These are phyloP conservation scores for Xylaria sp. DNA, from an alignment of 2,329 filamentous ascomycete genomes.

Conservation along the genomic window DNA sequence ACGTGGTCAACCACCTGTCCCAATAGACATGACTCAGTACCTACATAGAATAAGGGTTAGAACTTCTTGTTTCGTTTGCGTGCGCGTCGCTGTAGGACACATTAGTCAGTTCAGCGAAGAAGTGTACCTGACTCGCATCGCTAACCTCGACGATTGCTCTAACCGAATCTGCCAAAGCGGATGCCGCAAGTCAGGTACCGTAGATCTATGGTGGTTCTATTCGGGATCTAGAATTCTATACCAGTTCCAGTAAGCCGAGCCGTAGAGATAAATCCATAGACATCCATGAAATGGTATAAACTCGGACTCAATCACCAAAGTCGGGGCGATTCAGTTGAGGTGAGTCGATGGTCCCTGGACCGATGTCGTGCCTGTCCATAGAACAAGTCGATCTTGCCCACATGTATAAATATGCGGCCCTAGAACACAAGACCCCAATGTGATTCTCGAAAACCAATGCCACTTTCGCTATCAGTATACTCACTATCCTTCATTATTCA, in stretches of 20 bases:
- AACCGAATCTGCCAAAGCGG: not conserved
- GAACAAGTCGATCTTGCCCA: not conserved
- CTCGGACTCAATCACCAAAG: not conserved
- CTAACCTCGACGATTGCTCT: not conserved
- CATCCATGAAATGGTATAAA: not conserved
- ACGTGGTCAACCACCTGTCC: slow-evolving; percentile 2
- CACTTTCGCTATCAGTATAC: slow-evolving; percentile 23
- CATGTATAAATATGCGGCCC: slow-evolving; percentile 28
- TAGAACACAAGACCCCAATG: not conserved
- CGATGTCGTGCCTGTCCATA: not conserved
- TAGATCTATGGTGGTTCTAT: slow-evolving; percentile 3
- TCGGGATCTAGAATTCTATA: slow-evolving; percentile 12
- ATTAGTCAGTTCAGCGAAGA: slow-evolving; percentile 21
- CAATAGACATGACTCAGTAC: slow-evolving; percentile 32
- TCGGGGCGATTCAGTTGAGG: not conserved
- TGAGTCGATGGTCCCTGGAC: not conserved
- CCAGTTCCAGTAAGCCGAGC: not conserved
- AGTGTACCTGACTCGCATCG: slow-evolving; percentile 24
- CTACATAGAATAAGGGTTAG: slow-evolving; percentile 8
- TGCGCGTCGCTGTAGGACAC: slow-evolving; percentile 4
- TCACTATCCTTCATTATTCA: slow-evolving; percentile 22
- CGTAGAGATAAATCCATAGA: not conserved
- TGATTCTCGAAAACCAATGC: slow-evolving; percentile 7
- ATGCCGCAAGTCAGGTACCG: not conserved
- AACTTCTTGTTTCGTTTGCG: not conserved